These are phyloP conservation scores for Auricularia cornea DNA, from an alignment of 768 basidiomycete genomes.

Conservation along the genomic window DNA sequence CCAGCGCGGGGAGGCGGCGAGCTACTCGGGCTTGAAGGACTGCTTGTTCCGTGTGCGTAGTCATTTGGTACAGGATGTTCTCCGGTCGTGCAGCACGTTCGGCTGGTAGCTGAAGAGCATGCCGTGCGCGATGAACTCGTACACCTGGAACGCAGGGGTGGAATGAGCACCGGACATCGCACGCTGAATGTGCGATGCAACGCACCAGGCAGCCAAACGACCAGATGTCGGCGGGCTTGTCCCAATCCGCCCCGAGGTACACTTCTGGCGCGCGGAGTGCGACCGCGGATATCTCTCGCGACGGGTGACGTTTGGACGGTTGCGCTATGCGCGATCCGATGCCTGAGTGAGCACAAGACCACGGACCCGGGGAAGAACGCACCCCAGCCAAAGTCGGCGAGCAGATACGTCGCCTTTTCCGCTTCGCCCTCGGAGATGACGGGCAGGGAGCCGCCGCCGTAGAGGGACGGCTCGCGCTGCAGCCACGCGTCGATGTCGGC, in stretches of 20 bases:
- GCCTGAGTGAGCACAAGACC: not conserved
- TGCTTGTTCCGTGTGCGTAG: too few species aligned
- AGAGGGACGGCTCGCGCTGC: not conserved
- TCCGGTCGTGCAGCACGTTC: too few species aligned
- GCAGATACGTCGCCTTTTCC: not conserved
- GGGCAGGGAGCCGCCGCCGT: slow-evolving; percentile 2
- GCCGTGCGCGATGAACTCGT: too few species aligned
- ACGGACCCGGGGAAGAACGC: too few species aligned
- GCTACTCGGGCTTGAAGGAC: too few species aligned
- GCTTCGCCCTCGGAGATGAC: slow-evolving; percentile 3
- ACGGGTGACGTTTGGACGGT: not conserved
- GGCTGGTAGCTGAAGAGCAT: too few species aligned
- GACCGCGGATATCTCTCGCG: slow-evolving; percentile 2
- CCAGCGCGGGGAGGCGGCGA: too few species aligned
- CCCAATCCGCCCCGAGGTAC: too few species aligned
- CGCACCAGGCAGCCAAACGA: slow-evolving; percentile 11
- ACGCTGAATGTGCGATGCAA: not conserved
- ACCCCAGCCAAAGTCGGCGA: slow-evolving; percentile 8
- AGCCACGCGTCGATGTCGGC: not conserved
- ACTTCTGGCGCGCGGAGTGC: slow-evolving; percentile 3
- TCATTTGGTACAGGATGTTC: too few species aligned
- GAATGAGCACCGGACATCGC: too few species aligned
- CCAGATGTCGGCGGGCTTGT: slow-evolving; percentile 10
- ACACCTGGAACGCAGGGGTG: too few species aligned
- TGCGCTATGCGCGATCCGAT: too few species aligned